A percentile compares a stretch with the other conserved stretches of the same genome.
Conservation (phyloP, 108 stramenopile genomes). For the Halocafeteria seosinensis region DNA sequence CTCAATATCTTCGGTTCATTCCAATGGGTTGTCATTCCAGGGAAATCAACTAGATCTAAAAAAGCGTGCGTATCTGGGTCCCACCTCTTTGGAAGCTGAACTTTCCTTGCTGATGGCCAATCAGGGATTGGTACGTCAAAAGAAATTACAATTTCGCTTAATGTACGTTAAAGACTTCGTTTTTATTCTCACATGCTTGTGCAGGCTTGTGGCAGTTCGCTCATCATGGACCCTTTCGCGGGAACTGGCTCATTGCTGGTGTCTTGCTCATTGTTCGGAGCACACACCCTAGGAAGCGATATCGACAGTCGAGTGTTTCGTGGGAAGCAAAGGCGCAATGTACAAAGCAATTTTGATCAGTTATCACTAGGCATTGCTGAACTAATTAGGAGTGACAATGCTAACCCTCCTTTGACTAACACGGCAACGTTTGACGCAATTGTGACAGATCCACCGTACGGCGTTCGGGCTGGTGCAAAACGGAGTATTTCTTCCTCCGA, state of each 20-base stretch:
- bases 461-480: slow-evolving; percentile 71
- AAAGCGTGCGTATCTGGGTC: slow-evolving; percentile 73
- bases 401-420: slow-evolving; percentile 14
- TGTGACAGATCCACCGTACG: slow-evolving; percentile 47
- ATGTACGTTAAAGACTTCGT: no score
- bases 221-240: slow-evolving; percentile 82
- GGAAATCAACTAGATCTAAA: no score
- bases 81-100: slow-evolving; percentile 90
- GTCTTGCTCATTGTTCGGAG: slow-evolving; percentile 65
- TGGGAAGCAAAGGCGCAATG: slow-evolving; percentile 51
- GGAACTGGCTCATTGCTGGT: slow-evolving; percentile 86
- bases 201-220: neutral
- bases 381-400: slow-evolving; percentile 66
- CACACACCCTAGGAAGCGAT: slow-evolving; percentile 67
- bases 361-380: slow-evolving; percentile 70
- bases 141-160: no score
- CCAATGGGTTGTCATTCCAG: no score
- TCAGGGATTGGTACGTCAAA: no score
- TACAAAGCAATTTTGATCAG: slow-evolving; percentile 63
- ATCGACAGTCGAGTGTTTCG: slow-evolving; percentile 75
- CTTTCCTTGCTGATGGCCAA: slow-evolving; percentile 83
- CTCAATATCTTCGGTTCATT: no score
- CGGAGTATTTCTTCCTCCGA: slow-evolving; percentile 10
- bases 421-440: slow-evolving; percentile 44
- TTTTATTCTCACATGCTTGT: no score